Percentiles rank a stretch among this genome's conserved stretches.
phyloP scores from a whole-genome alignment of 441 rosid species.

The Arabidopsis hybrid region DNA sequence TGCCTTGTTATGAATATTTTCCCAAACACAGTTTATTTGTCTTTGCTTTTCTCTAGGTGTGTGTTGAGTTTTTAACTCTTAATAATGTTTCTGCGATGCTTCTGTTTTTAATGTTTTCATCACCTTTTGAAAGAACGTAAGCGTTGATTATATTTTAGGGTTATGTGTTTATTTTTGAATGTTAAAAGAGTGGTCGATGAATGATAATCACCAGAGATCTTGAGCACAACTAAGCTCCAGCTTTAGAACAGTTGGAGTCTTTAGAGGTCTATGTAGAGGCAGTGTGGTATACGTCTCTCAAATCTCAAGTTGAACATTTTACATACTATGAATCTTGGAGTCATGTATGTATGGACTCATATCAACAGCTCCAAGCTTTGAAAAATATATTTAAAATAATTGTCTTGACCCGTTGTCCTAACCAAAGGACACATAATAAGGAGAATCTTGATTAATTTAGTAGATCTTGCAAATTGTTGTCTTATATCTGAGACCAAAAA shows the following conservation, averaged over 20 bases:
- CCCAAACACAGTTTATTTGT: conserved; percentile 4
- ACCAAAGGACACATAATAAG: conserved; percentile 31
- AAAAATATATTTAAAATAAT: background rate
- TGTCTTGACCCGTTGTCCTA: conserved; percentile 21
- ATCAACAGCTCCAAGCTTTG: conserved; percentile 10
- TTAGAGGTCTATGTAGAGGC: conserved; percentile 29
- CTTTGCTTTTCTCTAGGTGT: background rate
- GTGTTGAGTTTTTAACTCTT: conserved; percentile 34
- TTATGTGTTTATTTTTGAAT: background rate
- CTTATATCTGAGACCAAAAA: background rate
- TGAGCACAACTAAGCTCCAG: conserved; percentile 29
- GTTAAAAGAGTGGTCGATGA: background rate
- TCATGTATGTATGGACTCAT: conserved; percentile 21
- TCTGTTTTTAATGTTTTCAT: background rate
- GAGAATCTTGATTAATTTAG: background rate
- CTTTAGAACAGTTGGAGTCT: conserved; percentile 38
- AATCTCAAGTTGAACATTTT: conserved; percentile 12
- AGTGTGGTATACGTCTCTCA: conserved; percentile 21
- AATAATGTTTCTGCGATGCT: conserved; percentile 26
- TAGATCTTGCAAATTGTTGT: conserved; percentile 1
- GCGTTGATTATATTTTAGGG: conserved; percentile 1
- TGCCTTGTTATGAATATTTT: too few relatives aligned
- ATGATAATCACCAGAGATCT: background rate
- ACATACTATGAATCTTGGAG: conserved; percentile 18
- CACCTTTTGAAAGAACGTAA: background rate